These are phyloP conservation scores for Kluyveromyces wickerhamii DNA, from an alignment of 805 yeast genomes.

Conservation along the genomic window DNA sequence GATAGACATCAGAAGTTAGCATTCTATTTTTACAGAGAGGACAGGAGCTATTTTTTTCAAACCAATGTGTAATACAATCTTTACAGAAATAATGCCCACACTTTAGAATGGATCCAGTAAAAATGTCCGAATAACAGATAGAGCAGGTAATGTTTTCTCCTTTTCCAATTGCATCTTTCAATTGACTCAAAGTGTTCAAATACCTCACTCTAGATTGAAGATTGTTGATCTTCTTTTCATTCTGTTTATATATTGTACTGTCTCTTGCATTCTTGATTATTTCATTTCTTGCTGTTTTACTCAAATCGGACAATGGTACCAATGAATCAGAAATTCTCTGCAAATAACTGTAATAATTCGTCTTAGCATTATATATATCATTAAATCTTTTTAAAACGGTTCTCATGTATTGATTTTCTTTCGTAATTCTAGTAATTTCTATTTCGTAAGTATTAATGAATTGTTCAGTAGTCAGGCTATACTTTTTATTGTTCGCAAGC, in stretches of 20 bases:
- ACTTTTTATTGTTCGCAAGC: slow-evolving; percentile 4
- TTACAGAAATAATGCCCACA: slow-evolving; percentile 93
- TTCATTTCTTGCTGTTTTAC: slow-evolving; percentile 11
- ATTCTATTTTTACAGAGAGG: slow-evolving; percentile 71
- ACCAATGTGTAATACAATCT: slow-evolving; percentile 74
- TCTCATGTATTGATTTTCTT: slow-evolving; percentile 20
- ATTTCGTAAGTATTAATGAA: slow-evolving; percentile 19
- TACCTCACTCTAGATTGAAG: slow-evolving; percentile 41
- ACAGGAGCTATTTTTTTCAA: slow-evolving; percentile 47
- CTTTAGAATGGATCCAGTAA: slow-evolving; percentile 69
- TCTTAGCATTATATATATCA: slow-evolving; percentile 66
- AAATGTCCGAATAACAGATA: slow-evolving; percentile 67
- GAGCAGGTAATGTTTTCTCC: slow-evolving; percentile 45
- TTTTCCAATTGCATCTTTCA: slow-evolving; percentile 23
- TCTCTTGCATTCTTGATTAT: slow-evolving; percentile 19
- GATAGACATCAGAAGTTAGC: slow-evolving; percentile 47
- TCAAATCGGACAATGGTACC: slow-evolving; percentile 35
- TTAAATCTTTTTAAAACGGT: slow-evolving; percentile 48
- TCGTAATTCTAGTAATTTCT: slow-evolving; percentile 14
- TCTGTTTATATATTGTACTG: slow-evolving; percentile 16
- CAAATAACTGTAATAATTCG: slow-evolving; percentile 74
- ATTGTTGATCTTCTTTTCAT: slow-evolving; percentile 19
- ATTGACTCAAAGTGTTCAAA: slow-evolving; percentile 35
- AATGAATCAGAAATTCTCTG: slow-evolving; percentile 85
- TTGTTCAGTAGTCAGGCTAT: slow-evolving; percentile 12